phyloP scores from a whole-genome alignment of 257 asterid species.

The Paraleonurus japonicus region DNA sequence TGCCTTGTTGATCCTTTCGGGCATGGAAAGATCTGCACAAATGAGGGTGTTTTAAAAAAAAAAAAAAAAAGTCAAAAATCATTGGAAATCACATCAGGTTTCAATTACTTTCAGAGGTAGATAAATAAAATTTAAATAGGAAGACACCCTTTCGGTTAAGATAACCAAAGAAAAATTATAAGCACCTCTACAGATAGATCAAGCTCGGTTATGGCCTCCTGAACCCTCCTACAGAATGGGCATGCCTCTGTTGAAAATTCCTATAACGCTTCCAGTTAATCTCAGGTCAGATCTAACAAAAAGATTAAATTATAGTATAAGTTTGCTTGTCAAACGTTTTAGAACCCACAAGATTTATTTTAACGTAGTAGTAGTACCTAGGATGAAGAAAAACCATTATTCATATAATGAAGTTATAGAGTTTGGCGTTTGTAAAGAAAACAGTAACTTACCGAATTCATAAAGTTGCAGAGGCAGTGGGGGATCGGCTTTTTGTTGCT shows the following conservation, averaged over 20 bases:
- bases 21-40: slow-evolving; percentile 72
- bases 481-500: slow-evolving; percentile 38
- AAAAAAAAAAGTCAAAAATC: slow-evolving; percentile 6
- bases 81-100: neutral
- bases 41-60: neutral
- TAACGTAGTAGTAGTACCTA: neutral
- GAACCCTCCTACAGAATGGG: slow-evolving; percentile 89
- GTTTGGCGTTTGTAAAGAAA: neutral
- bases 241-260: slow-evolving; percentile 79
- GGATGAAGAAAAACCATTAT: neutral
- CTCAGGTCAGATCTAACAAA: slow-evolving; percentile 18
- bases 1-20: slow-evolving; percentile 77
- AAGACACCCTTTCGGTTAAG: slow-evolving; percentile 2
- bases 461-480: slow-evolving; percentile 54
- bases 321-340: too few relatives aligned
- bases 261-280: slow-evolving; percentile 37
- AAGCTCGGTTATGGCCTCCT: slow-evolving; percentile 82
- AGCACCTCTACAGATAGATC: slow-evolving; percentile 72
- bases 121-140: neutral
- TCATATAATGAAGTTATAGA: neutral
- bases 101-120: neutral
- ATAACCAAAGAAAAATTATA: neutral
- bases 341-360: neutral
- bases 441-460: slow-evolving; percentile 56
- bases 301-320: neutral